These are phyloP conservation scores for Tetrastigma voinierianum DNA, from an alignment of 164 flowering plant species.

Conservation along the genomic window DNA sequence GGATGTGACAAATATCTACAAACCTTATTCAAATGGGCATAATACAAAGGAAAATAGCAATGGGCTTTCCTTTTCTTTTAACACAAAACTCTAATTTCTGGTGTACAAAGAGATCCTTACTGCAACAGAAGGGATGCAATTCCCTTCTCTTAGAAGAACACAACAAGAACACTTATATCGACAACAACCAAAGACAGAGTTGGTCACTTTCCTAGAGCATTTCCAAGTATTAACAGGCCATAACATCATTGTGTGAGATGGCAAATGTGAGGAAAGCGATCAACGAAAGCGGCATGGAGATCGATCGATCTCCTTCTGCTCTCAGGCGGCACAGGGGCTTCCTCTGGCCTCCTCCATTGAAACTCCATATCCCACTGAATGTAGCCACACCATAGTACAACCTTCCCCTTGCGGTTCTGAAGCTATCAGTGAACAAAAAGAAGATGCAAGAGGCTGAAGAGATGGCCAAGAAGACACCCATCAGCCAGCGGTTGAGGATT, in stretches of 20 bases:
- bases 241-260: slow-evolving; percentile 35
- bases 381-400: slow-evolving; percentile 62
- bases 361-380: slow-evolving; percentile 47
- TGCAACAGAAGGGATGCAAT: slow-evolving; percentile 66
- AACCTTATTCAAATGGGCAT: no score
- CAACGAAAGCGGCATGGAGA: slow-evolving; percentile 44
- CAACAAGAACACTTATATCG: slow-evolving; percentile 45
- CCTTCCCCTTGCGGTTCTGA: slow-evolving; percentile 42
- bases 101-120: slow-evolving; percentile 31
- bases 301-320: slow-evolving; percentile 51
- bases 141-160: slow-evolving; percentile 60
- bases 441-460: slow-evolving; percentile 44
- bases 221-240: slow-evolving; percentile 37
- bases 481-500: slow-evolving; percentile 37
- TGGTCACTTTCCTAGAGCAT: slow-evolving; percentile 47
- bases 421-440: slow-evolving; percentile 61
- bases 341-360: slow-evolving; percentile 43
- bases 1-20: no score
- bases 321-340: slow-evolving; percentile 37
- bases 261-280: slow-evolving; percentile 53
- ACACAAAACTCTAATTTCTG: slow-evolving; percentile 13
- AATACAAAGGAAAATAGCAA: no score
- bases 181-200: slow-evolving; percentile 52
- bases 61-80: no score
- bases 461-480: slow-evolving; percentile 35